Evolutionary conservation across 768 basidiomycete genomes (phyloP), one percentile per base, ranked within the genome.

Genomic region (Cantharellus anzutake): DNA sequence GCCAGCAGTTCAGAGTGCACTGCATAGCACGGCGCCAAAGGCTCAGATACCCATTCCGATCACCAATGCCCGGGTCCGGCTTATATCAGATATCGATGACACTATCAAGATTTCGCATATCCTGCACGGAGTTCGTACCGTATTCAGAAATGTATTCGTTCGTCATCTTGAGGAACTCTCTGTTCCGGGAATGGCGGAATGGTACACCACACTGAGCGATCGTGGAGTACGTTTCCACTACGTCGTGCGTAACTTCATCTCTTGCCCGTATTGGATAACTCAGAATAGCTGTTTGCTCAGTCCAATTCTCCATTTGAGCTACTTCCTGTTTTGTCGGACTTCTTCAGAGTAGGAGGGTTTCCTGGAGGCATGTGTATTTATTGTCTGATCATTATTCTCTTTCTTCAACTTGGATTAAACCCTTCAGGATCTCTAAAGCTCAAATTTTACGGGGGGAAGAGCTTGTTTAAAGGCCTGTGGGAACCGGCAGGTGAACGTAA

Each of bases 21-120:
- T 56, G 42, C 61, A 35, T 57, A 53, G 4, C 38, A 41, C 51
- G 40, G 29, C 52, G 42, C 61, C 35, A 20, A 42, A 42, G 4
- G 52, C 68, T 2, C 56, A 64, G 3, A 65, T 71, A 5, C 56
- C 62, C 0, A 62, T 73, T 3, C 70, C 72, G 34, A 74, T 89
- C 41, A 78, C 83, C 0, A 72, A 81, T 65, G 77, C 78, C 2
- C 76, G 78, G 2, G 70, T 93, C 11, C 81, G 88, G 16, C 78
- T 94, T 59, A 83, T 97, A 11, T 93, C 90, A 4, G 93, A 97
- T 65, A 84, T 97, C 50, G 93, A 97, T 66, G 93, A 97, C 70
- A 97, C 93, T 0, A 76, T 96, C 60, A 93, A 93, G 67, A 67
- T 76, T 35, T 83, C 90, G 0, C 81, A 83, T 52, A 76, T 99